These are phyloP conservation scores for Phytophthora quininea DNA, from an alignment of 352 stramenopile genomes.

Conservation along the genomic window DNA sequence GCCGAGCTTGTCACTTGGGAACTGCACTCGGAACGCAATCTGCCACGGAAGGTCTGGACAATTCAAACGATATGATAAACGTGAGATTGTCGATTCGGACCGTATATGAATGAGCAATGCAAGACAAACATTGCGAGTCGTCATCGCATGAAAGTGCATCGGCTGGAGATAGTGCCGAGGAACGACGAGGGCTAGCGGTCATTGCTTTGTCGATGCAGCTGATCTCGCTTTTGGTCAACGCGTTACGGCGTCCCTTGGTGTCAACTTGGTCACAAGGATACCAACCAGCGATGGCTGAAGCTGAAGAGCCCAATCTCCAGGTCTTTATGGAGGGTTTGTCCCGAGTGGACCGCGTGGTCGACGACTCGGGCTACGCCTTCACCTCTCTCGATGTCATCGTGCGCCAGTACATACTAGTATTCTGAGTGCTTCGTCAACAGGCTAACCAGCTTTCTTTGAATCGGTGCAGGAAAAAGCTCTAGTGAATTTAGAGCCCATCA, in stretches of 20 bases:
- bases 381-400: slow-evolving; percentile 73
- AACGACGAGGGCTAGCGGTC: slow-evolving; percentile 11
- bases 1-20: slow-evolving; percentile 79
- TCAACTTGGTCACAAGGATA: not conserved
- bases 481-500: slow-evolving; percentile 58
- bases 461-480: slow-evolving; percentile 53
- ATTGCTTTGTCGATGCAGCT: not conserved
- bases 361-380: slow-evolving; percentile 81
- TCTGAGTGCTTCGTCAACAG: too few species aligned
- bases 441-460: too few species aligned
- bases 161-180: slow-evolving; percentile 30
- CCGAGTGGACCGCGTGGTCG: slow-evolving; percentile 72
- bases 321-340: slow-evolving; percentile 72
- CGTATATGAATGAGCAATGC: too few species aligned
- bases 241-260: slow-evolving; percentile 3
- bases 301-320: slow-evolving; percentile 43
- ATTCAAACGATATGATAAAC: not conserved
- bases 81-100: not conserved
- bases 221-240: slow-evolving; percentile 17
- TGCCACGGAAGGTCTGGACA: slow-evolving; percentile 73
- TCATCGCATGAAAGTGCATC: slow-evolving; percentile 52
- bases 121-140: slow-evolving; percentile 50
- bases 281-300: slow-evolving; percentile 28
- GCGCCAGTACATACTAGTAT: not conserved
- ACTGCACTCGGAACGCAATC: slow-evolving; percentile 85